Evolutionary conservation across 2,329 filamentous ascomycete genomes (phyloP), one percentile per base, ranked within the genome.

Genomic region (Xylariaceae sp.): DNA sequence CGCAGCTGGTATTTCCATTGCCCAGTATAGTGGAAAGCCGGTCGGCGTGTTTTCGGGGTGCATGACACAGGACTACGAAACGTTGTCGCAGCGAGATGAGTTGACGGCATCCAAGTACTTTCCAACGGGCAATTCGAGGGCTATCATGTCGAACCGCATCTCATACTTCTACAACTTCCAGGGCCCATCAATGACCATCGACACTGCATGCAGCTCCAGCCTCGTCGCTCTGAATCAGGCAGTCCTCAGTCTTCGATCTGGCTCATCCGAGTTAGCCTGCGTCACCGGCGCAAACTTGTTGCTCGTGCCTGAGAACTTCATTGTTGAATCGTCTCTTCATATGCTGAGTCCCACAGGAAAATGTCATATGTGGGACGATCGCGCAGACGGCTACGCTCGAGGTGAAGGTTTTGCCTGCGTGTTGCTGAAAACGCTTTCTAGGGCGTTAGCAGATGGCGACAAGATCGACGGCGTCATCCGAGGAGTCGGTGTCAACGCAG

Each of bases 361-460:
- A 47, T 77, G 71, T 41, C 71, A 70, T 36, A 75, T 74, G 65
- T 82, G 76, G 68, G 81, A 83, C 53, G 62, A 65, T 2, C 60
- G 60, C 3, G 81, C 78, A 0, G 72, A 81, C 52, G 82, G 82
- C 0, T 85, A 84, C 56, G 79, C 74, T 0, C 73, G 81, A n/a
- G 81, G 80, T 13, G 81, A 84, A 59, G 82, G 81, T 2, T 63
- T 77, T 12, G 76, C 71, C 0, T 71, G 74, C 7, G 41, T 84
- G 2, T 63, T 83, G 5, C 60, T 84, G 16, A 84, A 84, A 63
- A 72, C 71, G 0, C 64, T 76, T 19, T 74, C 72, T 31, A 71
- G 71, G 36, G 82, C 82, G 1, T 53, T 84, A 7, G 66, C 67
- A 3, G 79, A 81, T 45, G 76, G 77, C 4, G 74, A 76, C 47